Evolutionary conservation across 805 yeast genomes (phyloP), one percentile per base, ranked within the genome.

Genomic region (Kodamaea sagamina): DNA sequence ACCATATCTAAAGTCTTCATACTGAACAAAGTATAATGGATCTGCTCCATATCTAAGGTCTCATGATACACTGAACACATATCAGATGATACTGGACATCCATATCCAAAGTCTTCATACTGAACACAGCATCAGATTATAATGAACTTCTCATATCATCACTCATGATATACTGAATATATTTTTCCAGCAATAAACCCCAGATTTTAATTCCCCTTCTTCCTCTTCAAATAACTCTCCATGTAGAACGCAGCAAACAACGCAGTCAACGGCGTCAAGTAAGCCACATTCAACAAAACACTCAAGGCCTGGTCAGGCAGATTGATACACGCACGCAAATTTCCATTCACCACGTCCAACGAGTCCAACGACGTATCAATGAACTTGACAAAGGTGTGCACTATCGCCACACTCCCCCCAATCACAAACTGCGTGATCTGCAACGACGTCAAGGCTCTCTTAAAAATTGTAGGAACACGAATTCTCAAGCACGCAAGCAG

Each of bases 341-440:
- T 72, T 11, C 50, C 51, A 10, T 29, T 29, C 19, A 29, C 34
- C 15, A 22, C 32, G 13, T 68, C 72, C 26, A 72, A 66, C 19
- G 59, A 24, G 34, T 36, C 41, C 40, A 38, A 29, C 19, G 54
- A 47, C 10, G 74, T 63, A 57, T 83, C 84, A 47, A 74, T 73
- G 57, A 79, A 81, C 58, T 71, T 72, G 42, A 84, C 71, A 55
- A 83, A 84, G 39, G 82, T 61, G 58, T 84, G 89, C 46, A 75
- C 61, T 31, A 80, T 62, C n/a, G 87, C 88, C 47, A 82, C 65
- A 3, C 81, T 71, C 18, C 89, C 89, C 17, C 89, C 89, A 39
- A 79, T 55, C 7, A 84, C 68, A 56, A 84, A 84, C 62, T 84
- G 89, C 31, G 77, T 67, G 53, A 84, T 84, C 61, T 84, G 89